Base-by-base conservation (phyloP, 805 yeast species). In the Pichia insulana region DNA sequence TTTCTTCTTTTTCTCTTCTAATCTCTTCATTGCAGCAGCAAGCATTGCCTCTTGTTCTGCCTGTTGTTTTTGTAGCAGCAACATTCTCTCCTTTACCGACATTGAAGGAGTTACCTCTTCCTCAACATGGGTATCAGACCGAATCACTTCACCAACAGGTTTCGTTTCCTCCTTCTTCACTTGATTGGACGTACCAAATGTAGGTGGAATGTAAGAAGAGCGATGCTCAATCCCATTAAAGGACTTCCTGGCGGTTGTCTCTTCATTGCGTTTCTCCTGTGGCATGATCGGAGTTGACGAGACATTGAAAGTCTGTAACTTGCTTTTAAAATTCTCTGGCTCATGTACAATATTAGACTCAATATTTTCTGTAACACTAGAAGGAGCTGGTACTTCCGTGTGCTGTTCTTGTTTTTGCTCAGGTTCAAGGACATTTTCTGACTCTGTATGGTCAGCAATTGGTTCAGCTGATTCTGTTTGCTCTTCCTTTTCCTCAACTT, bases 1-100 rank as follows among this genome's bases (percentile, higher is more conserved):
- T 31, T 42, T 44, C 47, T 54, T 54, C 48, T 61, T 57, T 63
- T 68, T 56, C 75, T 76, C 57, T 71, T 70, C 56, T 68, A 69
- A 70, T 53, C 71, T 73, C 51, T 70, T 72, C 54, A 71, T 50
- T 7, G 80, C 76, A 3, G 78, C 81, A 49, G 77, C 89, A 44
- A 77, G 67, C 46, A 81, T 90, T 19, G 53, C 57, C 17, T 81
- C 84, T 52, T 86, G 94, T 55, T 83, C 83, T 45, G 74, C 76
- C 56, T 86, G 96, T 45, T 80, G 78, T 55, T 85, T 76, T 58
- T 89, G 95, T 39, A 90, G 68, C 54, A 85, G 54, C 5, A 87
- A 86, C 57, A 90, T 87, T 50, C 97, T 73, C 52, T 92, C 97
- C 57, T 83, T 83, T 53, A 90, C 67, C 44, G 94, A 81, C 67